These are phyloP conservation scores for Trichoderma brevicompactum DNA, from an alignment of 2,329 filamentous ascomycete genomes.

Conservation along the genomic window DNA sequence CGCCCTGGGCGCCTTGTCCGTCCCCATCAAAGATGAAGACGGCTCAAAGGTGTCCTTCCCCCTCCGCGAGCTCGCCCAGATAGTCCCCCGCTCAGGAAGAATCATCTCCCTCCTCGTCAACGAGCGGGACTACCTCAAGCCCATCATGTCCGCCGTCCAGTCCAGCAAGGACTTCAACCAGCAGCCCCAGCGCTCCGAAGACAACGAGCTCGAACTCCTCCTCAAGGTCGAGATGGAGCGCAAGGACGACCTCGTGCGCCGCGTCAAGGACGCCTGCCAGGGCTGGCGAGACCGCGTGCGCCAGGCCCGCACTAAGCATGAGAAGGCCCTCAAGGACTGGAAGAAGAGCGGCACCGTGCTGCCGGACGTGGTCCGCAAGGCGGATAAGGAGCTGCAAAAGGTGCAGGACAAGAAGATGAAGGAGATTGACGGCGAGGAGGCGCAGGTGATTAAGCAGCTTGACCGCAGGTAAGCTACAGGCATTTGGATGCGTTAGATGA, in stretches of 20 bases:
- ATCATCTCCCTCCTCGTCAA: constrained; percentile 49
- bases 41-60: constrained; percentile 45
- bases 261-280: constrained; percentile 53
- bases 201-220: constrained; percentile 63
- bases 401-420: constrained; percentile 59
- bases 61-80: constrained; percentile 59
- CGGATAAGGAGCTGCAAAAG: constrained; percentile 54
- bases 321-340: constrained; percentile 57
- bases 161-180: constrained; percentile 60
- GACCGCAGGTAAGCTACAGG: constrained; percentile 34
- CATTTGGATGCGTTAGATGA: background rate
- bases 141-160: constrained; percentile 61
- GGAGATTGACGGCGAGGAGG: constrained; percentile 55
- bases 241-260: constrained; percentile 51
- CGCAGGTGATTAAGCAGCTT: constrained; percentile 51
- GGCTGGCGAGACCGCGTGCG: constrained; percentile 57
- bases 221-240: constrained; percentile 58
- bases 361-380: constrained; percentile 54
- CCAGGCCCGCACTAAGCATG: constrained; percentile 51
- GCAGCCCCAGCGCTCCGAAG: constrained; percentile 61
- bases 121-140: constrained; percentile 53
- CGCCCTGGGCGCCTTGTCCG: constrained; percentile 51
- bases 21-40: constrained; percentile 43
- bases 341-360: constrained; percentile 49
- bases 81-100: constrained; percentile 53